Percentiles rank a stretch among this genome's conserved stretches.
phyloP scores from a whole-genome alignment of 148 eudicot species.

The Vaccinium myrtillus region DNA sequence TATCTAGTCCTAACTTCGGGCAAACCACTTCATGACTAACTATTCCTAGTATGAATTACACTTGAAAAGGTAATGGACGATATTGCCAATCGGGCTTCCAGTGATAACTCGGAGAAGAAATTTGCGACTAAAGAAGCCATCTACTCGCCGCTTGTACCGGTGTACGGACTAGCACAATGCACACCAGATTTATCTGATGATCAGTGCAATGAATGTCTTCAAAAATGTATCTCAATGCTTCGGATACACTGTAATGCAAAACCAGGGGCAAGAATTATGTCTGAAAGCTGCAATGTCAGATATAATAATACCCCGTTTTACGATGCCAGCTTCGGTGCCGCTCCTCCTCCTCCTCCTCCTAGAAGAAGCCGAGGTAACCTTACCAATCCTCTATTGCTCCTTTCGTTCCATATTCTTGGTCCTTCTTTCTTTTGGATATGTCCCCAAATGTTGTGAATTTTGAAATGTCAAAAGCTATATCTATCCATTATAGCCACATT shows the following conservation, averaged over 20 bases:
- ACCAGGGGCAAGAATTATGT: background rate
- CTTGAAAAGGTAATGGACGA: background rate
- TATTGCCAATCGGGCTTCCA: background rate
- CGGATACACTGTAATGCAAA: background rate
- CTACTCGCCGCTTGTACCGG: background rate
- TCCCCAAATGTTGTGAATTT: background rate
- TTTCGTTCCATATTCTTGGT: background rate
- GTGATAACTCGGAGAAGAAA: background rate
- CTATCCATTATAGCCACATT: background rate
- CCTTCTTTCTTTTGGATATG: background rate
- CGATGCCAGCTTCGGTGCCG: background rate
- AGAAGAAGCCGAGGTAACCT: background rate
- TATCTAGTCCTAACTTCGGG: background rate
- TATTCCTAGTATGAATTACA: background rate
- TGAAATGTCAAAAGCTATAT: background rate
- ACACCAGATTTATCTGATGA: slow-evolving; percentile 26
- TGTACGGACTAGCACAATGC: slow-evolving; percentile 39
- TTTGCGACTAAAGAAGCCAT: slow-evolving; percentile 26
- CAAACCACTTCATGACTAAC: background rate
- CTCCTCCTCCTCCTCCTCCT: too few relatives aligned
- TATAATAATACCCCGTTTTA: background rate
- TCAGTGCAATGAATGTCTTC: slow-evolving; percentile 20
- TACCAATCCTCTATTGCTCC: background rate
- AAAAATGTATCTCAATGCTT: background rate
- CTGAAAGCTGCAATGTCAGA: slow-evolving; percentile 1